Percentiles rank a stretch among this genome's conserved stretches.
These are phyloP conservation scores for Cucurbita maxima DNA, from an alignment of 306 rosid species.

Conservation along the genomic window DNA sequence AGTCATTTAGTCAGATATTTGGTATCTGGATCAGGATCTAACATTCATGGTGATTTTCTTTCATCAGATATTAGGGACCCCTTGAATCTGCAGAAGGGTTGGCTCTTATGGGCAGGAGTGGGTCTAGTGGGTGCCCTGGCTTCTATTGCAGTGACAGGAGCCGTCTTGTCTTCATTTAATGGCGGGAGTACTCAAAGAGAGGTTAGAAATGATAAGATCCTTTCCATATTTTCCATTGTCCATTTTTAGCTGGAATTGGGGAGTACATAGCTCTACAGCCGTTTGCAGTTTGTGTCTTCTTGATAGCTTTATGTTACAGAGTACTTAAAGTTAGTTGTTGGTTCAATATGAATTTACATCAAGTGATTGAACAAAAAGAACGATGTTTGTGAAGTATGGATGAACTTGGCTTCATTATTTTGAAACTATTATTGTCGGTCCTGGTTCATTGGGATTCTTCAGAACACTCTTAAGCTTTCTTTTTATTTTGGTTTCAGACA, in stretches of 20 bases:
- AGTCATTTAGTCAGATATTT: not conserved
- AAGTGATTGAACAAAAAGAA: not conserved
- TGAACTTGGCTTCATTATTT: not conserved
- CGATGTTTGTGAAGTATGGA: not conserved
- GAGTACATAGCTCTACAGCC: not conserved
- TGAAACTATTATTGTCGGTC: not conserved
- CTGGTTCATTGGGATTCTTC: not conserved
- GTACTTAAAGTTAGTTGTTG: not conserved
- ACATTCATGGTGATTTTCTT: not conserved
- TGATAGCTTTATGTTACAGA: not conserved
- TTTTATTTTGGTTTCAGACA: slow-evolving; percentile 46
- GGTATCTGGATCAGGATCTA: not conserved
- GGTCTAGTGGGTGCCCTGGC: slow-evolving; percentile 74
- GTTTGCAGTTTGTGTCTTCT: not conserved
- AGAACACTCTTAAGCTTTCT: not conserved
- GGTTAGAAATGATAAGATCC: slow-evolving; percentile 23
- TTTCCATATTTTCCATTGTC: not conserved
- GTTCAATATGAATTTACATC: not conserved
- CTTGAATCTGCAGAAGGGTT: slow-evolving; percentile 66
- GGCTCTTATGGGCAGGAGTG: slow-evolving; percentile 94
- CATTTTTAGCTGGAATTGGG: not conserved
- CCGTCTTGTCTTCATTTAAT: slow-evolving; percentile 37
- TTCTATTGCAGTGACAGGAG: slow-evolving; percentile 64
- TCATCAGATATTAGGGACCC: slow-evolving; percentile 74
- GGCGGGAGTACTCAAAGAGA: slow-evolving; percentile 78